Evolutionary conservation across 1,284 basidiomycete genomes (phyloP).

Genomic region (Takashimella koratensis): DNA sequence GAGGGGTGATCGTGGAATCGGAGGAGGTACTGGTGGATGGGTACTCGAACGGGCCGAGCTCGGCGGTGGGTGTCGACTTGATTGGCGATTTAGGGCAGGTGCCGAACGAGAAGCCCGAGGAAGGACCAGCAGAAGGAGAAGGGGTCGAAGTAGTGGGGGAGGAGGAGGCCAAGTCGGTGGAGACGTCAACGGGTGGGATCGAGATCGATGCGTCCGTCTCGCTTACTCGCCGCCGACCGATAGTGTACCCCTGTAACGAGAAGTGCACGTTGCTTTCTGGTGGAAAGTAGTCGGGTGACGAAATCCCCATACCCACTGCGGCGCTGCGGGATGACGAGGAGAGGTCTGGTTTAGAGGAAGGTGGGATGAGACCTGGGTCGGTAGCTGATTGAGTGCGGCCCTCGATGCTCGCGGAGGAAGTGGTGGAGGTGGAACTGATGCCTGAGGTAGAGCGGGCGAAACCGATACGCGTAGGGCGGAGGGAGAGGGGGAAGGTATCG

Average conservation of each 20-base stretch:
- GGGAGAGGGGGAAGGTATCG: background rate
- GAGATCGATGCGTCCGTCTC: background rate
- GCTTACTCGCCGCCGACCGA: background rate
- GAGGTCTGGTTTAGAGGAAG: too few species aligned
- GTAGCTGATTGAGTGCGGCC: too few species aligned
- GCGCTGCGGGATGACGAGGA: background rate
- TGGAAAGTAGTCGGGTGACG: background rate
- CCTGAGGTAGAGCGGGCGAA: background rate
- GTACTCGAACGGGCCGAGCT: slow-evolving; percentile 37
- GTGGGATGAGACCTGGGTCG: too few species aligned
- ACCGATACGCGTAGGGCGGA: background rate
- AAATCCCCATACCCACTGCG: background rate
- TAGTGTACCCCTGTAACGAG: background rate
- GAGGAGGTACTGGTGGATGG: slow-evolving; percentile 6
- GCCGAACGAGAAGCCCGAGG: slow-evolving; percentile 17
- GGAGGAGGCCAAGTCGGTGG: background rate
- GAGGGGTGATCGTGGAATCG: background rate
- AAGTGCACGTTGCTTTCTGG: background rate
- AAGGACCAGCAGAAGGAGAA: slow-evolving; percentile 5
- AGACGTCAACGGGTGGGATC: background rate
- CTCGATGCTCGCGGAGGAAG: background rate
- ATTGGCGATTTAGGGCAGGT: slow-evolving; percentile 15
- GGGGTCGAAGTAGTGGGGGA: slow-evolving; percentile 1
- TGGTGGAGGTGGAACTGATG: background rate
- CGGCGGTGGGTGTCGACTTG: slow-evolving; percentile 27